Evolutionary conservation across 345 rosid species (phyloP), one percentile per base, ranked within the genome.

Genomic region (Stellera chamaejasme): DNA sequence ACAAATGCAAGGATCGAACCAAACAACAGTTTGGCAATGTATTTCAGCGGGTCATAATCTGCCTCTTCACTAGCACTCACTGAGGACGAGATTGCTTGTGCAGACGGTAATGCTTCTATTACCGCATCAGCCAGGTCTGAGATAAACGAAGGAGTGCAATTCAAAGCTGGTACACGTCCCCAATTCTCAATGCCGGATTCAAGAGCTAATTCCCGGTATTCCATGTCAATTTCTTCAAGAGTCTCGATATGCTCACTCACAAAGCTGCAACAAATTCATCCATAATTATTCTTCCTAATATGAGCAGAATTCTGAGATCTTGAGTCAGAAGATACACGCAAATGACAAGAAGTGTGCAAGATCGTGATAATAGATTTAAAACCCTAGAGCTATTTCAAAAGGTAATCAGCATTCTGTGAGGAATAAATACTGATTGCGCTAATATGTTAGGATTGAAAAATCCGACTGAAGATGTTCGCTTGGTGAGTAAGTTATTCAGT

Each of bases 201-300:
- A 15, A 87, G 72, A 28, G 97, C 96, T 67, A 93, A 67, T 9
- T 87, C 71, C 74, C 77, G 84, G 74, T 87, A 89, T 67, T 84
- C 94, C 90, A 87, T 84, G 75, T 89, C 97, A 48, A 87, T 93
- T 72, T 93, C 99, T 72, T 89, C 96, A 39, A 89, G 90, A 3
- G 99, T 93, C 71, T 93, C 97, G 2, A 81, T 93, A 71, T 89
- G 94, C 86, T 87, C 97, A 27, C 96, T 93, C 58, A 87, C 96
- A 66, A 87, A 87, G 78, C 99, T 89, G 80, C 52, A 52, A 43
- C 19, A 49, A 60, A 55, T 26, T 12, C 45, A 11, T 27, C 27
- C 10, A 47, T 1, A 50, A 48, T 55, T 45, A 50, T 7, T 26
- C n/a, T 28, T 12, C 2, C 4, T 10, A 2, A 14, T 27, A 0